Percentiles rank a stretch among this genome's conserved stretches.
These are phyloP conservation scores for Schoenoplectus tabernaemontani DNA, from an alignment of 202 grass and related monocot genomes.

Conservation along the genomic window DNA sequence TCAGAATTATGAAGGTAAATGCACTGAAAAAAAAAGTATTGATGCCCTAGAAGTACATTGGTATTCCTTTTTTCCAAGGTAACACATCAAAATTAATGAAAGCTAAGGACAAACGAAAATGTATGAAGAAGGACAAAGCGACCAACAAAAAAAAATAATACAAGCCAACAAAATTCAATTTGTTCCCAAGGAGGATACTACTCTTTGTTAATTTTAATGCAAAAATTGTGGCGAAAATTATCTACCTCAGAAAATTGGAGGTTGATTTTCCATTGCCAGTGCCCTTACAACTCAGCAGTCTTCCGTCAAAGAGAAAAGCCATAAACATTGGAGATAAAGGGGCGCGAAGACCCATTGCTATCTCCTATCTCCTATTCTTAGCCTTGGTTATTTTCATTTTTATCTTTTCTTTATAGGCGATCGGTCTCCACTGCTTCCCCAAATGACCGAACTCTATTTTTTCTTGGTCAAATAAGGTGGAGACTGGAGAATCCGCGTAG, in stretches of 20 bases:
- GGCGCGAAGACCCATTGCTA: constrained; percentile 3
- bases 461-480: neutral
- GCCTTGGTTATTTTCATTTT: neutral
- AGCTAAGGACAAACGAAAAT: neutral
- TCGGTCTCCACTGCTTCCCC: neutral
- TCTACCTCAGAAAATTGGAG: neutral
- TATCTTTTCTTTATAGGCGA: neutral
- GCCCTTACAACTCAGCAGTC: neutral
- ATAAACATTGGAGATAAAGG: neutral
- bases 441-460: neutral
- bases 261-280: neutral
- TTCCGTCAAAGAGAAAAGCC: neutral
- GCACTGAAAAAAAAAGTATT: neutral
- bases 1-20: neutral
- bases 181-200: neutral
- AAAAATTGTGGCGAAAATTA: neutral
- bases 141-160: neutral
- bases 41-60: neutral
- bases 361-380: constrained; percentile 17
- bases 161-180: neutral
- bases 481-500: neutral
- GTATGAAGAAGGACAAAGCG: neutral
- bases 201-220: neutral
- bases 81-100: neutral
- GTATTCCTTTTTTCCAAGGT: neutral